phyloP scores from a whole-genome alignment of 306 rosid genomes.

The Quercus suber region DNA sequence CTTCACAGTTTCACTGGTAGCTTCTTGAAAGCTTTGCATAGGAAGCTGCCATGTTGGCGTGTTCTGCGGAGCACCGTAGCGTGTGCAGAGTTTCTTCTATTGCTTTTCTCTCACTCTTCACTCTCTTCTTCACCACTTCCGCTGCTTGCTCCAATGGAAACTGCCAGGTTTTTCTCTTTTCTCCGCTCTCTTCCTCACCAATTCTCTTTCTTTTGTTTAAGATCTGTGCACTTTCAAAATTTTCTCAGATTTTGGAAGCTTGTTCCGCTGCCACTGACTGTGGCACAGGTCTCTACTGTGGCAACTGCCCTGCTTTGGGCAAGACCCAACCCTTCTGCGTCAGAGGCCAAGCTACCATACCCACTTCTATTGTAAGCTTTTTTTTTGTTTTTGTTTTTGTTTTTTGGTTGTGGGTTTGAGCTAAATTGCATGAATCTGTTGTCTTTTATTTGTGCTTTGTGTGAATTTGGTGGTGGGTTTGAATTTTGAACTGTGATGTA shows the following conservation, averaged over 20 bases:
- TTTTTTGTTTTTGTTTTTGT: not conserved
- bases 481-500: not conserved
- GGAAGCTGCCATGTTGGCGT: constrained; percentile 52
- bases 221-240: constrained; percentile 32
- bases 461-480: not conserved
- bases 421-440: not conserved
- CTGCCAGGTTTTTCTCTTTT: constrained; percentile 61
- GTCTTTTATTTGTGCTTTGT: not conserved
- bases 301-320: constrained; percentile 80
- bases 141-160: constrained; percentile 63
- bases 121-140: constrained; percentile 35
- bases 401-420: not conserved
- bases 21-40: constrained; percentile 24
- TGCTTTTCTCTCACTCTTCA: constrained; percentile 33
- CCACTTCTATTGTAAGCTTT: constrained; percentile 59
- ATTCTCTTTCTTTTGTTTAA: not conserved
- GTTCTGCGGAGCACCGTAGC: constrained; percentile 30
- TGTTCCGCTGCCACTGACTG: constrained; percentile 71
- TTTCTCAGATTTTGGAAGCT: constrained; percentile 70
- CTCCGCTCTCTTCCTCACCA: not conserved
- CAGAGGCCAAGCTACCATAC: constrained; percentile 69
- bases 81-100: constrained; percentile 33
- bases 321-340: constrained; percentile 61
- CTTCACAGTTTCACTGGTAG: constrained; percentile 18
- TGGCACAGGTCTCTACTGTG: constrained; percentile 76